Conservation (phyloP, 495 filamentous ascomycete species). For the Cercophora sp. region DNA sequence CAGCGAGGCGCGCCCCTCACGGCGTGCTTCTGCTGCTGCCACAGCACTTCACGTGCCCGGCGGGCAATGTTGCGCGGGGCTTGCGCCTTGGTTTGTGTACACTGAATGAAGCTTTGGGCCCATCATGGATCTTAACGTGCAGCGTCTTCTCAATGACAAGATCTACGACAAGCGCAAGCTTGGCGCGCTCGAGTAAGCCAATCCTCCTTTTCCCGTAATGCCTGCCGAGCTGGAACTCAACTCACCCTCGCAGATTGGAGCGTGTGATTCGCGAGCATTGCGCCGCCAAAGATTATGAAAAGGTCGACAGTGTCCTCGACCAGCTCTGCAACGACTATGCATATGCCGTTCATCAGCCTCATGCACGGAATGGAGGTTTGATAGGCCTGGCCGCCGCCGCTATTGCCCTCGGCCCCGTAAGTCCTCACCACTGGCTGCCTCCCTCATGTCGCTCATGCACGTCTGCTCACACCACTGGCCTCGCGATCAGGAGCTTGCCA, state of each 20-base stretch:
- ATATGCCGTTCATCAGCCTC: conserved; percentile 94
- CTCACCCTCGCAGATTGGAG: conserved; percentile 52
- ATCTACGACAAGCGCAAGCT: conserved; percentile 96
- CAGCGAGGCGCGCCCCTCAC: neutral
- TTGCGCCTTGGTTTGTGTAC: neutral
- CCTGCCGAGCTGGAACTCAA: too few relatives aligned
- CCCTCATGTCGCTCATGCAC: neutral
- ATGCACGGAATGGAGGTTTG: conserved; percentile 92
- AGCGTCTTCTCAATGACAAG: conserved; percentile 93
- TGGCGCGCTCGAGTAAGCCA: conserved; percentile 88
- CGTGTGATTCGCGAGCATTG: conserved; percentile 83
- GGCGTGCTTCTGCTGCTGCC: neutral
- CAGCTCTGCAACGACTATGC: conserved; percentile 98
- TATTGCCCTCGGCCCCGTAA: conserved; percentile 88
- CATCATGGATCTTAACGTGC: conserved; percentile 81
- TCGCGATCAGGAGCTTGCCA: conserved; percentile 67
- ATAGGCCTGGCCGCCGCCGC: conserved; percentile 96
- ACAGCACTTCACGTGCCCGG: neutral
- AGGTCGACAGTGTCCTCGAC: conserved; percentile 79
- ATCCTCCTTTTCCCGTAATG: neutral
- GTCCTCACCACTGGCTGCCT: conserved; percentile 27
- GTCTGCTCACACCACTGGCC: conserved; percentile 12
- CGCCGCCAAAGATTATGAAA: conserved; percentile 68
- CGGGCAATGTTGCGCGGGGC: neutral
- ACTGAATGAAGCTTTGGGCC: neutral